phyloP scores from a whole-genome alignment of 208 protist genomes.

The Strigomonas culicis region DNA sequence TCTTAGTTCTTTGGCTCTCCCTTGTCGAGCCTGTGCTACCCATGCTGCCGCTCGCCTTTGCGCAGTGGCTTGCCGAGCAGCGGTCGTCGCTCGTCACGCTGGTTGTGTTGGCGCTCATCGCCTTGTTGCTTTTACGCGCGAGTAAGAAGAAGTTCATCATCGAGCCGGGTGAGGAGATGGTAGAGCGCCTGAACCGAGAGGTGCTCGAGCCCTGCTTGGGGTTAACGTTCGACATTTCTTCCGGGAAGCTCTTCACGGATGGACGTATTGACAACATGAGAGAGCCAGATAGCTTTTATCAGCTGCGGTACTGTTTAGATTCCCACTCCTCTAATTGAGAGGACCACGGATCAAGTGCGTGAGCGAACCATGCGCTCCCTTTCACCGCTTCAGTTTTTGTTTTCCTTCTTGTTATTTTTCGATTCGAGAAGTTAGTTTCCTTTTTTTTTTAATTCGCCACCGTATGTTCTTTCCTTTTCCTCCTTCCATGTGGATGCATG shows the following conservation, averaged over 20 bases:
- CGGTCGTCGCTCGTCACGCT: slow-evolving; percentile 8
- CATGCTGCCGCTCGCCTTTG: not conserved
- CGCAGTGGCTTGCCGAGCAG: not conserved
- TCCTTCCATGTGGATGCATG: too few species aligned
- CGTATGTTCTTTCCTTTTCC: not conserved
- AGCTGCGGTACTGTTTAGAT: slow-evolving; percentile 31
- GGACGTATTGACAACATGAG: slow-evolving; percentile 20
- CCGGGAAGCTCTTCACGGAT: slow-evolving; percentile 73
- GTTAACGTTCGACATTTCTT: slow-evolving; percentile 60
- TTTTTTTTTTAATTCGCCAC: not conserved
- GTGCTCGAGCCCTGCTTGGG: slow-evolving; percentile 82
- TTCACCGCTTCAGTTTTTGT: not conserved
- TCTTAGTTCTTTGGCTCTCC: slow-evolving; percentile 32
- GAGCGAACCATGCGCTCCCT: not conserved
- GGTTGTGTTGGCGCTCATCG: slow-evolving; percentile 32
- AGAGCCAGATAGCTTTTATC: slow-evolving; percentile 44
- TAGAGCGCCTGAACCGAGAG: slow-evolving; percentile 67
- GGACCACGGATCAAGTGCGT: not conserved
- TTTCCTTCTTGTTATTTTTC: not conserved
- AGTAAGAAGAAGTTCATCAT: slow-evolving; percentile 76
- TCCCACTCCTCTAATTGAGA: not conserved
- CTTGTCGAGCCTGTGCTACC: slow-evolving; percentile 41
- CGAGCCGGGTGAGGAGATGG: slow-evolving; percentile 70
- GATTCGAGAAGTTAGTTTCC: not conserved
- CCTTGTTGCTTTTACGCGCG: slow-evolving; percentile 57